A percentile compares a stretch with the other conserved stretches of the same genome.
phyloP scores from a whole-genome alignment of 1,284 basidiomycete genomes.

The Rhizopogon parksii region DNA sequence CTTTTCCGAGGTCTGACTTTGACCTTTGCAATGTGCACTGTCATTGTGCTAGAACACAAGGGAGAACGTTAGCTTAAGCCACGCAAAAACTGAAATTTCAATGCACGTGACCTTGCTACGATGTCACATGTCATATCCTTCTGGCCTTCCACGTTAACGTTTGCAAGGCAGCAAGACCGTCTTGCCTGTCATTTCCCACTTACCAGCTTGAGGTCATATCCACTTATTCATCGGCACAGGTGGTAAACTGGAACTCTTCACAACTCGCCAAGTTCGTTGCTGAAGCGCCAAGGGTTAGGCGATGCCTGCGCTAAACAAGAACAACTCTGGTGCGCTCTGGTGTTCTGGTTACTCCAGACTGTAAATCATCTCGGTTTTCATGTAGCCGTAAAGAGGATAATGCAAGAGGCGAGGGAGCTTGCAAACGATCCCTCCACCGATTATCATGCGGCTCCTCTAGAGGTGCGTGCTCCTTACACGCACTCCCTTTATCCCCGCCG shows the following conservation, averaged over 20 bases:
- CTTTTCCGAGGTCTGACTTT: conserved; percentile 77
- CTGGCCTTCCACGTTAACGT: not conserved
- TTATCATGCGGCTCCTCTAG: conserved; percentile 81
- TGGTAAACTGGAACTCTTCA: too few relatives aligned
- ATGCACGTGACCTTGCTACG: conserved; percentile 1
- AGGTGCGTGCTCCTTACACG: conserved; percentile 42
- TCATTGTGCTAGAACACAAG: conserved; percentile 20
- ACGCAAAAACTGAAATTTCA: conserved; percentile 22
- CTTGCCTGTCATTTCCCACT: too few relatives aligned
- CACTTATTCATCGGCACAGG: too few relatives aligned
- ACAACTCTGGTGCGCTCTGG: conserved; percentile 62
- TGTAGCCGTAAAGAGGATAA: conserved; percentile 87
- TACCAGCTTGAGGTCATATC: not conserved
- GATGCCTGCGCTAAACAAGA: conserved; percentile 65
- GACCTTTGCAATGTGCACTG: conserved; percentile 68
- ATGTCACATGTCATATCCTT: too few relatives aligned
- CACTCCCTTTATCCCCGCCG: conserved; percentile 3
- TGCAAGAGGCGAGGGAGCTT: conserved; percentile 91
- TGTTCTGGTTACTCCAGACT: not conserved
- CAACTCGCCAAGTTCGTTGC: not conserved
- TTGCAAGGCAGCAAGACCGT: not conserved
- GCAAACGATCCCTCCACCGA: conserved; percentile 75
- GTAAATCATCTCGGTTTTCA: conserved; percentile 1
- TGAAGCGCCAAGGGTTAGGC: not conserved
- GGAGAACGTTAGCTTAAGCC: too few relatives aligned